phyloP scores from a whole-genome alignment of 257 asterid species.

The Gentiana dahurica region DNA sequence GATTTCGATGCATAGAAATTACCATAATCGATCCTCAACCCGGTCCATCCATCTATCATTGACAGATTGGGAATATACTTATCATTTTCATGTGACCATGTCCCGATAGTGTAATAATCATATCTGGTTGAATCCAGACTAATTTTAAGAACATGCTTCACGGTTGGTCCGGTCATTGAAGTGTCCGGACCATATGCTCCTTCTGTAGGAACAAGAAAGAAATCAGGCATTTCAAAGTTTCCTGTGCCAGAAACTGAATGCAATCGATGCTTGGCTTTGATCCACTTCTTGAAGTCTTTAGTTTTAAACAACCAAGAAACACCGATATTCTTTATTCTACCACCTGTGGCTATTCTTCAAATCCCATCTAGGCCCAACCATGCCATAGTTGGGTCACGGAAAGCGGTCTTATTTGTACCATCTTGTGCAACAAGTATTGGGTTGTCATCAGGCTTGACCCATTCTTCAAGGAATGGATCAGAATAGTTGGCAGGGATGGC shows the following conservation, averaged over 20 bases:
- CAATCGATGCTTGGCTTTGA: constrained; percentile 33
- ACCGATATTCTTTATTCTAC: constrained; percentile 30
- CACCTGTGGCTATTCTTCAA: constrained; percentile 44
- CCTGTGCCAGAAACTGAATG: constrained; percentile 36
- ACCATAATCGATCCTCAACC: constrained; percentile 61
- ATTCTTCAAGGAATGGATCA: constrained; percentile 46
- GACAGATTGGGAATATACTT: constrained; percentile 37
- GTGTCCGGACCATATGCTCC: constrained; percentile 39
- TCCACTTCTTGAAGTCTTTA: constrained; percentile 49
- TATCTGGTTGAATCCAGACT: constrained; percentile 54
- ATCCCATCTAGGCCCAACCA: constrained; percentile 55
- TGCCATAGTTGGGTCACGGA: constrained; percentile 80
- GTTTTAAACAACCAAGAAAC: constrained; percentile 37
- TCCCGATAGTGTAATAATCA: constrained; percentile 58
- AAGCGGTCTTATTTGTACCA: constrained; percentile 33
- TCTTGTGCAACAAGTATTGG: constrained; percentile 38
- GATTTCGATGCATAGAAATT: constrained; percentile 13
- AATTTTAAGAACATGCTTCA: constrained; percentile 50
- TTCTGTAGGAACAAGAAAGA: constrained; percentile 33
- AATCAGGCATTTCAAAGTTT: constrained; percentile 74
- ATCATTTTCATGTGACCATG: constrained; percentile 13
- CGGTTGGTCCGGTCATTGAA: constrained; percentile 21
- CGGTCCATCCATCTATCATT: constrained; percentile 43
- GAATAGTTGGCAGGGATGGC: constrained; percentile 56
- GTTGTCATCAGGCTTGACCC: constrained; percentile 70